Evolutionary conservation across 257 asterid genomes (phyloP), one percentile per base, ranked within the genome.

Genomic region (Verbena officinalis): DNA sequence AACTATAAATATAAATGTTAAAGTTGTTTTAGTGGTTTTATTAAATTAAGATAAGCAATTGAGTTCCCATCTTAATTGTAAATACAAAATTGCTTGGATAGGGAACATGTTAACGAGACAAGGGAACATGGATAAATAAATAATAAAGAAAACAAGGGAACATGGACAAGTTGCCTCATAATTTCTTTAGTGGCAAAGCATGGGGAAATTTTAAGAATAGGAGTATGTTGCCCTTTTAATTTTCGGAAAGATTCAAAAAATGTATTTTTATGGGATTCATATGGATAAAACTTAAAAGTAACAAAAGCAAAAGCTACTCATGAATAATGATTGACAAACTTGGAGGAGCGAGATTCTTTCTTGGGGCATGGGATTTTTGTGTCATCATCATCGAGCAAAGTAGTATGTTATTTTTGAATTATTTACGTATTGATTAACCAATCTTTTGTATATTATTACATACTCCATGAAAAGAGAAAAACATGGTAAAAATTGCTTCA

Each of bases 221-320:
- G 55, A 50, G 2, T 7, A 50, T 20, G 3, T 21, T 10, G 27
- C 54, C 54, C 27, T 48, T 48, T 48, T 9, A 48, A 48, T 48
- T 9, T 3, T 19, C 14, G 11, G 21, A 24, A 21, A 36, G 40
- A 36, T 4, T 50, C 6, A 1, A 50, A 17, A 50, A 12, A 3
- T 13, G 19, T 21, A 44, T 44, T 42, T 42, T 9, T 48, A n/a
- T 50, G n/a, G n/a, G n/a, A n/a, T n/a, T n/a, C n/a, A 20, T 22
- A 50, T 50, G 31, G n/a, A 50, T 10, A 52, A 22, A n/a, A n/a
- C n/a, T n/a, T n/a, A n/a, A n/a, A 51, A 51, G 56, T 51, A 22
- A 10, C 12, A 24, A 15, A 36, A 4, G 10, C 10, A 4, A 5
- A 52, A 22, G 39, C 58, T 52, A 50, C 55, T 21, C 5, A 21